Evolutionary conservation across 306 rosid genomes (phyloP).

Genomic region (Malus asiatica): DNA sequence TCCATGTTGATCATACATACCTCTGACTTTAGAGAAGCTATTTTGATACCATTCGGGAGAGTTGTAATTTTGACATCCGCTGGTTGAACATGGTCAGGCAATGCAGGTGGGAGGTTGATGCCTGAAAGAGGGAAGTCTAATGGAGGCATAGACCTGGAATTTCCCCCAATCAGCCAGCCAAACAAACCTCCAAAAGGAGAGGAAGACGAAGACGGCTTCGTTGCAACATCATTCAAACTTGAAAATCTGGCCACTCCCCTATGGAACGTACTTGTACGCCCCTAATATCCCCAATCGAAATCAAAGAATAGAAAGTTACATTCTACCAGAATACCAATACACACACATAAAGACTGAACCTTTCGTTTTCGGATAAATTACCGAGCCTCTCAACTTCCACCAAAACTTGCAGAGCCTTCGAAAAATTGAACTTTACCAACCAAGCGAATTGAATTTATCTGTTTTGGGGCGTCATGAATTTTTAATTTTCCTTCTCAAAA

Average conservation of each 20-base stretch:
- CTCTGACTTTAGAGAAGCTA: conserved; percentile 67
- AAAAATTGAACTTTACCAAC: background rate
- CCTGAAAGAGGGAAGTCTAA: conserved; percentile 64
- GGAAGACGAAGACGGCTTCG: conserved; percentile 28
- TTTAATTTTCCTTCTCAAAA: background rate
- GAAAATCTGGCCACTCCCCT: conserved; percentile 53
- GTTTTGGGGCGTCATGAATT: background rate
- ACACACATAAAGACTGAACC: background rate
- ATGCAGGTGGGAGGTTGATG: conserved; percentile 53
- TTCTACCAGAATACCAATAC: background rate
- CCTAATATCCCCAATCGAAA: conserved; percentile 33
- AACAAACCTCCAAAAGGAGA: conserved; percentile 57
- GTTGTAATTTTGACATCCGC: conserved; percentile 58
- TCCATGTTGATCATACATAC: conserved; percentile 24
- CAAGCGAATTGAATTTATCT: background rate
- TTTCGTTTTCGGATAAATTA: background rate
- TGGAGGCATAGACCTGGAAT: conserved; percentile 48
- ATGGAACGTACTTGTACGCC: conserved; percentile 27
- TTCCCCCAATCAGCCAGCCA: conserved; percentile 67
- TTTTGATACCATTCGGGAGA: conserved; percentile 73
- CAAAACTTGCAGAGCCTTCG: background rate
- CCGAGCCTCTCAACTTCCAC: background rate
- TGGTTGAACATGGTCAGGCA: conserved; percentile 74
- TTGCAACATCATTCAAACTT: conserved; percentile 56
- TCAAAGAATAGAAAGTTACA: background rate